Evolutionary conservation across 305 asterid genomes (phyloP).

Genomic region (Coffea humblotiana): DNA sequence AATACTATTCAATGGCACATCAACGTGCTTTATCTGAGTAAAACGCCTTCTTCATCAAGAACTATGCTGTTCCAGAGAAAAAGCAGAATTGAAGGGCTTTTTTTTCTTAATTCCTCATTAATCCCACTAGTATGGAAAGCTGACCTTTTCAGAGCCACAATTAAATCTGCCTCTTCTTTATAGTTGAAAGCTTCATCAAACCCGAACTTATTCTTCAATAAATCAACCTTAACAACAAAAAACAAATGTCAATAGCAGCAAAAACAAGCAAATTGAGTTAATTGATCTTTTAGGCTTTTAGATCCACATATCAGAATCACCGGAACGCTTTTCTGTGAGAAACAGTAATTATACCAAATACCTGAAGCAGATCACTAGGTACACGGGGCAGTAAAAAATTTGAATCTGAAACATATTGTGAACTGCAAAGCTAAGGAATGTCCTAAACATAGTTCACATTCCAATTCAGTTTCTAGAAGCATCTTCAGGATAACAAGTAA

Average conservation of each 20-base stretch:
- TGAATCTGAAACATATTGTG: no score
- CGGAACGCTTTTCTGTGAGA: no score
- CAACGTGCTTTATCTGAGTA: no score
- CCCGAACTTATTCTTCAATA: conserved; percentile 58
- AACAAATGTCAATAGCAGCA: background rate
- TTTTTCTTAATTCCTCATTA: background rate
- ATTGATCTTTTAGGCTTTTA: background rate
- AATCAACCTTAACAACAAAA: conserved; percentile 44
- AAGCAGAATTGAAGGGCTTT: background rate
- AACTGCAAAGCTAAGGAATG: no score
- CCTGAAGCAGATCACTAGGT: no score
- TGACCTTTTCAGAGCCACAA: conserved; percentile 53
- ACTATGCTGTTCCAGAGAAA: background rate
- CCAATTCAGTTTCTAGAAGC: no score
- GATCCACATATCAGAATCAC: background rate
- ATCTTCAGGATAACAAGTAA: no score
- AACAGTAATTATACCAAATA: background rate
- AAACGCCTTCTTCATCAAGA: background rate
- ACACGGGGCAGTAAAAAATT: no score
- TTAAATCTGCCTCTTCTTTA: conserved; percentile 55
- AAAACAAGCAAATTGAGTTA: background rate
- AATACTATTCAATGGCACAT: background rate
- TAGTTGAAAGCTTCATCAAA: conserved; percentile 67
- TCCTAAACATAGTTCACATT: no score
- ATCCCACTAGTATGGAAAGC: background rate